Evolutionary conservation across 768 basidiomycete genomes (phyloP).

Genomic region (Lactarius hatsudake): DNA sequence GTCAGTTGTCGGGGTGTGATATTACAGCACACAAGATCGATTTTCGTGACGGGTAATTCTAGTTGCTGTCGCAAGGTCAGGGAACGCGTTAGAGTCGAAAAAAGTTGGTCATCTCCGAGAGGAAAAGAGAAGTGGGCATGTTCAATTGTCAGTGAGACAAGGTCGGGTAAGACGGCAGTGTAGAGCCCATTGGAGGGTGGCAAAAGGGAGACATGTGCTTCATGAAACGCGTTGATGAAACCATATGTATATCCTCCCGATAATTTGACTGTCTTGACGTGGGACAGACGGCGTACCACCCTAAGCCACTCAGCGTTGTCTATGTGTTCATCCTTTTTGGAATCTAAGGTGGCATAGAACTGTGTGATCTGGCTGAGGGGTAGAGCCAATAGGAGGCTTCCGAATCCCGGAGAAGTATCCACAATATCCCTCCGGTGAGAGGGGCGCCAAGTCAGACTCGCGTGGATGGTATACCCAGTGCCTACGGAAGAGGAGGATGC

Average conservation of each 20-base stretch:
- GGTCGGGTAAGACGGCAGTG: slow-evolving; percentile 1
- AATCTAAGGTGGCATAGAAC: neutral
- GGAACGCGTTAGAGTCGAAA: slow-evolving; percentile 13
- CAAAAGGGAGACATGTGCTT: neutral
- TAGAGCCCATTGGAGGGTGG: neutral
- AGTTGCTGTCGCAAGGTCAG: slow-evolving; percentile 6
- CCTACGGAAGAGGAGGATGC: neutral
- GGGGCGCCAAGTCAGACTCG: neutral
- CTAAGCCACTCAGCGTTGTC: slow-evolving; percentile 10
- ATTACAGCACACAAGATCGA: slow-evolving; percentile 9
- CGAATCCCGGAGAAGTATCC: slow-evolving; percentile 7
- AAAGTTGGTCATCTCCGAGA: slow-evolving; percentile 16
- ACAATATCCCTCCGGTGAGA: neutral
- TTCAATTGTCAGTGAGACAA: slow-evolving; percentile 1
- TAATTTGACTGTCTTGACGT: slow-evolving; percentile 1
- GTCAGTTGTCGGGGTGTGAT: slow-evolving; percentile 18
- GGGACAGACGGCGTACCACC: slow-evolving; percentile 16
- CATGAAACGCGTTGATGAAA: slow-evolving; percentile 11
- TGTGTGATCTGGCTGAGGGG: slow-evolving; percentile 2
- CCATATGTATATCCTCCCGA: slow-evolving; percentile 9
- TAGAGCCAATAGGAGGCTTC: slow-evolving; percentile 8
- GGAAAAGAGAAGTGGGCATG: slow-evolving; percentile 24
- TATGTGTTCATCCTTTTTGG: neutral
- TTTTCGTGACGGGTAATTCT: neutral
- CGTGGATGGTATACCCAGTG: neutral